Base-by-base conservation (phyloP, 495 filamentous ascomycete species). In the Aspergillus heteromorphus region DNA sequence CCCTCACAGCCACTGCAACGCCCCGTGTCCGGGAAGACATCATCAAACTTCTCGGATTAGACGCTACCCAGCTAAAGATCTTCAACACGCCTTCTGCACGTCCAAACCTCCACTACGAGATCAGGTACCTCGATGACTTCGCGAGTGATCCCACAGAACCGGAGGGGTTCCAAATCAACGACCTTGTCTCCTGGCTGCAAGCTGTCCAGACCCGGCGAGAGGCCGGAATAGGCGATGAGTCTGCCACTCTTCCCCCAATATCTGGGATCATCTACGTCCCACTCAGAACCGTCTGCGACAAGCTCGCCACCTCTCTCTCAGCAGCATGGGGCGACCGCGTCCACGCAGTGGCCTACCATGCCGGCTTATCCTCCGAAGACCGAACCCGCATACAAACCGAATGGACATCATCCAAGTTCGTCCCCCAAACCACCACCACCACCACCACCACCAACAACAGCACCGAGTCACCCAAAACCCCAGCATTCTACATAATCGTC, bases 191-290 rank as follows among this genome's bases (percentile, higher is more conserved):
- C 17, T 97, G 91, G 89, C 73, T 97, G 2, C 81, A 81, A 48
- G 71, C 76, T 18, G 83, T 89, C 6, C 84, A 92, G 62, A 63
- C 72, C 27, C 82, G 92, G 8, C 81, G 90, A 27, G 65, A 73
- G 21, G 71, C 69, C 61, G 49, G 71, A 61, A 47, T 72, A 38
- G 62, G 69, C 52, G 41, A 61, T 11, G 48, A 50, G 67, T 70
- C 10, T 67, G 73, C 40, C 66, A 86, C 61, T 72, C 86, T 51
- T 49, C 80, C 53, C 69, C 87, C 49, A 78, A 84, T 96, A 9
- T 81, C 86, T 2, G 92, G 92, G 0, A 93, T 97, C 57, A 88
- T 97, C 55, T 97, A 97, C 72, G 91, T 90, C 4, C 82, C 90
- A 31, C 86, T 82, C 43, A 81, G 92, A 6, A 78, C 84, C 30